Evolutionary conservation across 2,329 filamentous ascomycete species (phyloP).

Genomic region (Diaporthe sp.): DNA sequence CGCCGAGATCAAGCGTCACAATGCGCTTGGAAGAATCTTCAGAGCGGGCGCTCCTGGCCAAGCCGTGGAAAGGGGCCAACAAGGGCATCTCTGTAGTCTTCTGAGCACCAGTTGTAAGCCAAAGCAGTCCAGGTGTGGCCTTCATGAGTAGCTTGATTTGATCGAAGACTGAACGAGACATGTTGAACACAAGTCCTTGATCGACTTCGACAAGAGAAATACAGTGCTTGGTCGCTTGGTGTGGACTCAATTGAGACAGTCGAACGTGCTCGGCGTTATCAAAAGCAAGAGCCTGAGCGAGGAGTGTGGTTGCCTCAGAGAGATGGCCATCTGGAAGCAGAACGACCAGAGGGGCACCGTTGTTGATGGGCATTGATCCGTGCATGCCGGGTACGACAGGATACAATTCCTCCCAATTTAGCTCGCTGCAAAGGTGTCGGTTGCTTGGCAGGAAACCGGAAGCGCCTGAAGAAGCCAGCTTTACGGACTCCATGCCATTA

Average conservation of each 20-base stretch:
- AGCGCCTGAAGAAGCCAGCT: constrained; percentile 47
- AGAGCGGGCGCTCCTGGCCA: constrained; percentile 62
- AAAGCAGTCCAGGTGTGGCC: constrained; percentile 56
- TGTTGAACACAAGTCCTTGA: constrained; percentile 52
- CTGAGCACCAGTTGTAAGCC: constrained; percentile 60
- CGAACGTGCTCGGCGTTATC: constrained; percentile 48
- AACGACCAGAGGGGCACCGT: constrained; percentile 47
- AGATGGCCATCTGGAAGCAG: constrained; percentile 41
- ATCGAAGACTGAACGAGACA: constrained; percentile 54
- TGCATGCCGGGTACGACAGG: constrained; percentile 44
- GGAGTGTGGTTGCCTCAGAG: background rate
- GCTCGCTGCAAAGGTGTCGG: constrained; percentile 61
- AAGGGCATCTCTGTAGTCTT: constrained; percentile 50
- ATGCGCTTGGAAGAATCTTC: constrained; percentile 60
- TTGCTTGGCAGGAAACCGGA: constrained; percentile 61
- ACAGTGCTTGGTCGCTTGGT: constrained; percentile 48
- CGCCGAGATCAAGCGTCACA: constrained; percentile 57
- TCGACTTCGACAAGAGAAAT: constrained; percentile 63
- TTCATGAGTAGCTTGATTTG: constrained; percentile 55
- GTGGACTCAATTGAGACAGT: constrained; percentile 51
- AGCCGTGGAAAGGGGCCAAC: constrained; percentile 56
- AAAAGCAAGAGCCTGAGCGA: constrained; percentile 36
- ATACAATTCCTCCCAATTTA: constrained; percentile 58
- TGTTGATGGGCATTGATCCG: constrained; percentile 42
- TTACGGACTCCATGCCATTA: constrained; percentile 59